These are phyloP conservation scores for Chaetomiaceae sp. DNA, from an alignment of 2,329 filamentous ascomycete species.

Conservation along the genomic window DNA sequence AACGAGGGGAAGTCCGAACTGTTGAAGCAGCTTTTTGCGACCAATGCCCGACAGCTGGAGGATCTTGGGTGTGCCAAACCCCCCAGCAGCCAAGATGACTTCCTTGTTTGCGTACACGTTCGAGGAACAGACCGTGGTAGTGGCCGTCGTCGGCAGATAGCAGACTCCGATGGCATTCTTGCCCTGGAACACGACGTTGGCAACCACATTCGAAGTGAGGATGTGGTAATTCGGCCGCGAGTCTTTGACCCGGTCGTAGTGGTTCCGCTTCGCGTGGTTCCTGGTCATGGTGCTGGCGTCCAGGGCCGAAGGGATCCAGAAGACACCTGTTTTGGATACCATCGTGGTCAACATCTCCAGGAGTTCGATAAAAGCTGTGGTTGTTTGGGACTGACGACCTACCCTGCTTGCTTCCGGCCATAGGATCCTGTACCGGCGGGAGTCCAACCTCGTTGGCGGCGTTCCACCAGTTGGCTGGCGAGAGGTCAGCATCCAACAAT, in stretches of 20 bases:
- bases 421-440: constrained; percentile 25
- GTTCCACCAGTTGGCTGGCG: constrained; percentile 28
- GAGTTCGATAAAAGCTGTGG: not conserved
- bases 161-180: constrained; percentile 54
- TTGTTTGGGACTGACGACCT: not conserved
- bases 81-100: constrained; percentile 40
- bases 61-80: constrained; percentile 40
- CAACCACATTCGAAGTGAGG: constrained; percentile 40
- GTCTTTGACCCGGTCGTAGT: constrained; percentile 29
- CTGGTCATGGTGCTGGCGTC: constrained; percentile 31
- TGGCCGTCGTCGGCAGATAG: constrained; percentile 44
- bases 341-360: not conserved
- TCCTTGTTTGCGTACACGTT: constrained; percentile 31
- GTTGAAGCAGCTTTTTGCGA: constrained; percentile 32
- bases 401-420: constrained; percentile 25
- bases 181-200: constrained; percentile 49
- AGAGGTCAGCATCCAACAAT: not conserved
- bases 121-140: not conserved
- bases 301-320: constrained; percentile 30
- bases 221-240: constrained; percentile 56
- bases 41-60: constrained; percentile 49
- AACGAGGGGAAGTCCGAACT: constrained; percentile 37
- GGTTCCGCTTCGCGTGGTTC: constrained; percentile 29
- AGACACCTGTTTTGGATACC: constrained; percentile 17
- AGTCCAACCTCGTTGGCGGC: constrained; percentile 27